Base-by-base conservation (phyloP, 495 filamentous ascomycete species). In the Penicillium desertorum region DNA sequence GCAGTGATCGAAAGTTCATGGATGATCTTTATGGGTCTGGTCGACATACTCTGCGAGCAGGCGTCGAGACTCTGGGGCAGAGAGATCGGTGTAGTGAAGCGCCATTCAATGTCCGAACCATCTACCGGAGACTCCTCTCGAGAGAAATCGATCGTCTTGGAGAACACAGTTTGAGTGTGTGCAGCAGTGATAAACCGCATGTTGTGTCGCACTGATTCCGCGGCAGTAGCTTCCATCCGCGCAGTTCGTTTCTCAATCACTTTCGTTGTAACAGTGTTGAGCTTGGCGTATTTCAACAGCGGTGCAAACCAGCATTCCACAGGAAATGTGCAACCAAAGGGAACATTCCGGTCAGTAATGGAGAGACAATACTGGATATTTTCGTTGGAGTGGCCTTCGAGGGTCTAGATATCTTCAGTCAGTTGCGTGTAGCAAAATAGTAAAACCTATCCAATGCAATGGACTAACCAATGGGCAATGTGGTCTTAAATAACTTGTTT, bases 281-380 rank as follows among this genome's bases (percentile, higher is more conserved):
- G 45, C 30, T 27, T 63, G 4, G 43, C 29, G 19, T 46, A 48
- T 20, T 66, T 60, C 3, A 46, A 43, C 5, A 61, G 27, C 9
- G 63, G 53, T 6, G 57, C 43, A 45, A 66, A 58, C 44, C 49
- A 61, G 34, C 57, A 66, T 29, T 63, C 54, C 11, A 63, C 45
- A 0, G 61, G 54, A 14, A 66, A 61, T 34, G 32, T 55, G 30
- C 43, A 58, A 12, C 61, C 63, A n/a, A 63, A 61, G 1, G 57
- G 60, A 25, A 66, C 54, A n/a, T 55, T 47, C 19, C 36, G 50
- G 11, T 60, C 51, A 4, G 57, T 42, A 1, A 66, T 55, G 6
- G 63, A 63, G 23, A 66, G 47, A 17, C 49, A 48, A 29, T 63
- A 66, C 42, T 66, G 53, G n/a, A 63, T 59, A 25, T 63, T 32